A percentile compares a stretch with the other conserved stretches of the same genome.
Conservation (phyloP, 805 yeast species). For the Hanseniaspora nectarophila region DNA sequence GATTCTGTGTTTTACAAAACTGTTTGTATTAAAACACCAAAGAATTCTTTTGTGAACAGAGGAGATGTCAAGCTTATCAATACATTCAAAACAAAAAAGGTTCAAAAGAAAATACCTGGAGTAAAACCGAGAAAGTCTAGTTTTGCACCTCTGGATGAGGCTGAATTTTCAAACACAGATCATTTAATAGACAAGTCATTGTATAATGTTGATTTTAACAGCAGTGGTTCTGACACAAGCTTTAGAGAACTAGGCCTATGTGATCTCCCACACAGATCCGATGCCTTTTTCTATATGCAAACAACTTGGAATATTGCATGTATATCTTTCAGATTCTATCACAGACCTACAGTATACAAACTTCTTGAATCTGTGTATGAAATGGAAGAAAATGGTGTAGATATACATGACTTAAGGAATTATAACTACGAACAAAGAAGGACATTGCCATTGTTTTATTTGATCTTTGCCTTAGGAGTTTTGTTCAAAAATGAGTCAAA, state of each 20-base stretch:
- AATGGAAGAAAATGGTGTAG: conserved; percentile 39
- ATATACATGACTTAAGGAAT: conserved; percentile 26
- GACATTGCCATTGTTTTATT: conserved; percentile 67
- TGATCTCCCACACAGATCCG: conserved; percentile 61
- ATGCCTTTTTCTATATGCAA: conserved; percentile 57
- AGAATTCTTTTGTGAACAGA: not conserved
- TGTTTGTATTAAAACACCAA: not conserved
- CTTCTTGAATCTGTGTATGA: conserved; percentile 67
- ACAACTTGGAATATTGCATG: conserved; percentile 80
- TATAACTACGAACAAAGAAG: conserved; percentile 63
- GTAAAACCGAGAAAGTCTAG: not conserved
- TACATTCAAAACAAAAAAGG: not conserved
- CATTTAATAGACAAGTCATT: not conserved
- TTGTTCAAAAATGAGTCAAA: conserved; percentile 44
- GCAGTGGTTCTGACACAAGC: not conserved
- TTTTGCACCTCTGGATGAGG: not conserved
- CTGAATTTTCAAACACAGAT: not conserved
- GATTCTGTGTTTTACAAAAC: not conserved
- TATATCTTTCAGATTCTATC: conserved; percentile 73
- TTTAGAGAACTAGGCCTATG: conserved; percentile 25
- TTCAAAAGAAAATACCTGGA: not conserved
- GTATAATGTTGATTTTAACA: not conserved
- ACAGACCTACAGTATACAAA: conserved; percentile 65
- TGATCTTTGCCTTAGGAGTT: conserved; percentile 83
- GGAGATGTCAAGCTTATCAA: not conserved